Percentiles rank a stretch among this genome's conserved stretches.
Evolutionary conservation across 345 rosid genomes (phyloP).

Genomic region (Hibiscus trionum): DNA sequence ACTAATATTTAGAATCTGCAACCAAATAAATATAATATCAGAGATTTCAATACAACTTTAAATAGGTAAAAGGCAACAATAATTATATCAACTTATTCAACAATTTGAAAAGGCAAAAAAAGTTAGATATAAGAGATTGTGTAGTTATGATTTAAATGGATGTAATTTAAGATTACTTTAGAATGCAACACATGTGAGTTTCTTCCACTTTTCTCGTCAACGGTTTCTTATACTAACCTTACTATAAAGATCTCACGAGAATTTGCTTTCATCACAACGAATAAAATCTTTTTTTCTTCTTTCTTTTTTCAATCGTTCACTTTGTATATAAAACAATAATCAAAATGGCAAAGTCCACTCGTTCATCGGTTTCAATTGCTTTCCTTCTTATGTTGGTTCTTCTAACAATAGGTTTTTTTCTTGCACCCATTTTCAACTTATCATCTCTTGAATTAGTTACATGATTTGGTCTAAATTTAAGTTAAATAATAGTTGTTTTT

Average conservation of each 20-base stretch:
- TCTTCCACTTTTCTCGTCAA: not conserved
- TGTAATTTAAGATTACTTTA: not conserved
- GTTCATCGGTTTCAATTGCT: not conserved
- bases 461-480: too few relatives aligned
- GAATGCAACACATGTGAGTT: not conserved
- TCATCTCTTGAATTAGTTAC: not conserved
- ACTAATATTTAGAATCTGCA: too few relatives aligned
- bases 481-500: too few relatives aligned
- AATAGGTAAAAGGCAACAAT: too few relatives aligned
- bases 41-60: too few relatives aligned
- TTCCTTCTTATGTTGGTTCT: constrained; percentile 7
- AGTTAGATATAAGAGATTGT: too few relatives aligned
- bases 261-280: not conserved
- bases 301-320: not conserved
- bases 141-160: not conserved
- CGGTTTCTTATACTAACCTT: not conserved
- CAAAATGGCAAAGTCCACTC: not conserved
- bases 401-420: constrained; percentile 1
- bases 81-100: too few relatives aligned
- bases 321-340: not conserved
- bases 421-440: not conserved
- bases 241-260: not conserved
- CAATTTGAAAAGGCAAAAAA: too few relatives aligned
- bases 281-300: too few relatives aligned
- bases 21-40: too few relatives aligned